Evolutionary conservation across 2,329 filamentous ascomycete genomes (phyloP), one percentile per base, ranked within the genome.

Genomic region (Botrytis hyacinthi): DNA sequence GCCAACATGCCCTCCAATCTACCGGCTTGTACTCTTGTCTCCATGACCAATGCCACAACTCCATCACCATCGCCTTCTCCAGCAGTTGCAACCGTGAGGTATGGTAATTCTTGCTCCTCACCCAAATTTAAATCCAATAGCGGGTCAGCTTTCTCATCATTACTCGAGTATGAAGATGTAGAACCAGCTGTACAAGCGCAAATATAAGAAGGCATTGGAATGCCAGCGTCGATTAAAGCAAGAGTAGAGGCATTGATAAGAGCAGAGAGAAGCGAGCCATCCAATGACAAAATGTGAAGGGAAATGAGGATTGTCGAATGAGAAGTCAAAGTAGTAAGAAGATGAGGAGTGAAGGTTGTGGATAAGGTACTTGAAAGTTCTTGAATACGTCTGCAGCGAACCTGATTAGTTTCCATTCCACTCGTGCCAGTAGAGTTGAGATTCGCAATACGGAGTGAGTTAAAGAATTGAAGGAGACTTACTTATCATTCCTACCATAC

Each of bases 151-250:
- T 81, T 82, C 74, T 93, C 92, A 79, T 92, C 91, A 73, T 88
- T 89, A 1, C 86, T 85, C 0, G 88, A 85, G 77, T 92, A 88
- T 0, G 89, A 88, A 0, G 90, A 90, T 0, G 92, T 93, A 22
- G 91, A 93, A 6, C 95, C 96, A 0, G 94, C 93, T 0, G 95
- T 97, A 83, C 93, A 97, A 9, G 95, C 94, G 35, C 91, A 90
- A 4, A 98, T 88, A 81, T 98, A 97, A 81, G 97, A 94, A 4
- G 91, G 90, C 95, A 98, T 98, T 37, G 96, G 96, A 32, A 99
- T 92, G 70, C 96, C 96, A 0, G 96, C 96, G 81, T 99, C 96
- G 75, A 98, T 91, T 35, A 98, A 89, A 0, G 96, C 96, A 20
- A 99, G 89, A 0, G 95, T 97, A 0, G 93, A 89, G 6, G 96